Base-by-base conservation (phyloP, 495 filamentous ascomycete genomes). In the Daldinia caldariorum region DNA sequence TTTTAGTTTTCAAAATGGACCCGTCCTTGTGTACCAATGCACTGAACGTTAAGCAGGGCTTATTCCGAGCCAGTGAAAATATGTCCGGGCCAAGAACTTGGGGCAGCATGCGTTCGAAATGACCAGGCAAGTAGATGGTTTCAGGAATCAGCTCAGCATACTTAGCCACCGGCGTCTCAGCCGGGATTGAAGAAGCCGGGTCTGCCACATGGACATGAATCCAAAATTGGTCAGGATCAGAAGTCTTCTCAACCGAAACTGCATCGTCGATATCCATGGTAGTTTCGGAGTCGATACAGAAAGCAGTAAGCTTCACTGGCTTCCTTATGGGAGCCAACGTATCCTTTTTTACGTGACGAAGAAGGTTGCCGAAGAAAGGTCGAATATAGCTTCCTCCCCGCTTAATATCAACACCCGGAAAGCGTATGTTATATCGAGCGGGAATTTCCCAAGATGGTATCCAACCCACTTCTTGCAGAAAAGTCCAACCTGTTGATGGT, bases 151-250 rank as follows among this genome's bases (percentile, higher is more conserved):
- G 79, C 35, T 88, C 83, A 0, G 94, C 94, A 69, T 89, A 85
- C 67, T 87, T 79, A 18, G 89, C 88, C 14, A 92, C 75, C 10
- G 79, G 73, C 51, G 88, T 81, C 16, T 88, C 82, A 12, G 84
- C 85, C 1, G 75, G 49, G 59, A 98, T 83, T 69, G 90, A 91
- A n/a, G 95, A 92, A 4, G 94, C 90, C 1, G 94, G 96, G 74
- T 98, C 95, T n/a, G 96, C 95, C 38, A 97, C 83, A 74, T 99
- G 95, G 10, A 96, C 78, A 74, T 92, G 93, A 34, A 98, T 81
- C 96, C 96, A 98, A 71, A 87, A 90, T 14, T 90, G 86, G 4
- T 83, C 83, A 1, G 81, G 76, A 13, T 81, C 78, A 0, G 83
- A 80, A 2, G 91, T 83, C 9, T 78, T 79, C 74, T 95, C 92